Conservation (phyloP, 352 stramenopile species). For the Phytophthora palmivora region DNA sequence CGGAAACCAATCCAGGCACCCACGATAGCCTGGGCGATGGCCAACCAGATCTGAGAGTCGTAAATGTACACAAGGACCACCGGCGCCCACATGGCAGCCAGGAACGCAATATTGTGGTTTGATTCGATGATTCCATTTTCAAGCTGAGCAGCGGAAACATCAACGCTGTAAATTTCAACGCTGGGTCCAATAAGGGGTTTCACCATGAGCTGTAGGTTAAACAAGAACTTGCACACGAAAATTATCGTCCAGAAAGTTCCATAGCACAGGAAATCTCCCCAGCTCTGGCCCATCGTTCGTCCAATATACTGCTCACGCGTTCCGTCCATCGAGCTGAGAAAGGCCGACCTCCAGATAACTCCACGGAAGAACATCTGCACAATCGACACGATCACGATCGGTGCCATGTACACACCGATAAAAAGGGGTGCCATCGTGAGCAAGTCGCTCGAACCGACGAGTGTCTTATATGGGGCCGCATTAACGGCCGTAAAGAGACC, state of each 20-base stretch:
- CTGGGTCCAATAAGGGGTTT: constrained; percentile 97
- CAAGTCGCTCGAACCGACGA: constrained; percentile 67
- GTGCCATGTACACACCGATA: constrained; percentile 62
- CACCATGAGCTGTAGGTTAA: constrained; percentile 98
- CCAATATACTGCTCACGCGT: constrained; percentile 83
- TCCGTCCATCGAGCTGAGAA: constrained; percentile 77
- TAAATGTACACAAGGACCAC: constrained; percentile 90
- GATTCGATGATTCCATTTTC: constrained; percentile 71
- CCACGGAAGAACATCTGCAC: constrained; percentile 73
- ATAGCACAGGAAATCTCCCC: constrained; percentile 70
- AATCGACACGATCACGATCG: constrained; percentile 64
- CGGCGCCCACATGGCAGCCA: constrained; percentile 79
- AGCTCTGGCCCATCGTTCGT: constrained; percentile 79
- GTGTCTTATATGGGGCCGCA: constrained; percentile 64
- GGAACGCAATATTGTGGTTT: constrained; percentile 84
- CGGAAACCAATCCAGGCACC: constrained; percentile 80
- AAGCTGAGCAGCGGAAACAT: constrained; percentile 48
- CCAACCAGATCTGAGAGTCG: constrained; percentile 89
- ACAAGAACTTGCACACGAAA: constrained; percentile 96
- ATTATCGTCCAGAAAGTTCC: constrained; percentile 82
- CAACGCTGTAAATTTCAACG: constrained; percentile 93
- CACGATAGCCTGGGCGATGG: constrained; percentile 82
- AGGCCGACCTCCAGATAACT: constrained; percentile 57
- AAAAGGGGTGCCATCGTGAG: constrained; percentile 66
- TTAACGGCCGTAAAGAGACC: constrained; percentile 79